phyloP scores from a whole-genome alignment of 805 yeast genomes.

The Saturnispora kantuleensis region DNA sequence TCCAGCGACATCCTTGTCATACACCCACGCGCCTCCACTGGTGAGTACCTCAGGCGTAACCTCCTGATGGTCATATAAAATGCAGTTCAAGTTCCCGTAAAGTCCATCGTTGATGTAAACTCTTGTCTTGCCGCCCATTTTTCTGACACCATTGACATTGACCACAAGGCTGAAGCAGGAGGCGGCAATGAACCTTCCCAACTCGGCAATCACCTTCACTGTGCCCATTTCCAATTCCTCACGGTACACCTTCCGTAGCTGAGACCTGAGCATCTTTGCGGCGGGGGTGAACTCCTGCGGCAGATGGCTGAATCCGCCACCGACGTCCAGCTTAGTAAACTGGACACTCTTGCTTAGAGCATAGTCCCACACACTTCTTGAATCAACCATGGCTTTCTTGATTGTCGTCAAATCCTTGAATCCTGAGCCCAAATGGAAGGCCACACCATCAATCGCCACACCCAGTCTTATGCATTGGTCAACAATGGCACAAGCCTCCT shows the following conservation, averaged over 20 bases:
- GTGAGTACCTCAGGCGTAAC: constrained; percentile 63
- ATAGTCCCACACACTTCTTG: constrained; percentile 55
- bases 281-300: constrained; percentile 47
- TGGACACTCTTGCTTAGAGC: constrained; percentile 37
- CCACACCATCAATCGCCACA: constrained; percentile 70
- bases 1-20: constrained; percentile 10
- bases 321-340: constrained; percentile 59
- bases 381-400: constrained; percentile 60
- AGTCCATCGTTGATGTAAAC: constrained; percentile 90
- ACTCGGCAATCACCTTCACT: constrained; percentile 70
- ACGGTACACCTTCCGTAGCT: constrained; percentile 57
- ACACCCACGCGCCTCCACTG: constrained; percentile 32
- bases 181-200: constrained; percentile 86
- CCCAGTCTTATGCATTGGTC: constrained; percentile 50
- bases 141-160: constrained; percentile 77
- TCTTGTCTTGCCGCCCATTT: constrained; percentile 40
- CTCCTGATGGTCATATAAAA: constrained; percentile 81
- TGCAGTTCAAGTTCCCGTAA: constrained; percentile 91
- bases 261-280: constrained; percentile 43
- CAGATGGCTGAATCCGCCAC: constrained; percentile 72
- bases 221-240: constrained; percentile 19
- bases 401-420: constrained; percentile 64
- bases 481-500: constrained; percentile 44
- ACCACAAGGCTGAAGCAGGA: constrained; percentile 77
- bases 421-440: constrained; percentile 95